These are phyloP conservation scores for Kingdonia uniflora DNA, from an alignment of 164 flowering plant species.

Conservation along the genomic window DNA sequence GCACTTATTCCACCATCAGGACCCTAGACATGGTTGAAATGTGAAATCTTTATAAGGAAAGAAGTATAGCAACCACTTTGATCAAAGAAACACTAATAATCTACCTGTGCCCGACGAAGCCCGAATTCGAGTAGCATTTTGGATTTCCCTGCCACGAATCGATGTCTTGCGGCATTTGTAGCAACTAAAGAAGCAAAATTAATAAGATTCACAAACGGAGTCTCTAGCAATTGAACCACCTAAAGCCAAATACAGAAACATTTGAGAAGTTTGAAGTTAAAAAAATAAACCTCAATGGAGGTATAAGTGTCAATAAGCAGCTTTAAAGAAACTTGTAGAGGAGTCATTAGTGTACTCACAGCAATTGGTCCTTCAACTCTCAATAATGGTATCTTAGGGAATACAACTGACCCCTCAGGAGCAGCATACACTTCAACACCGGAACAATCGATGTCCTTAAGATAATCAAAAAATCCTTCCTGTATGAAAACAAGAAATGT, in stretches of 20 bases:
- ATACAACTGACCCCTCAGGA: conserved; percentile 89
- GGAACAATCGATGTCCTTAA: conserved; percentile 78
- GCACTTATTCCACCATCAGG: conserved; percentile 98
- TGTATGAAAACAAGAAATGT: conserved; percentile 13
- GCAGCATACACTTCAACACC: conserved; percentile 84
- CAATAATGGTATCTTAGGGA: conserved; percentile 86
- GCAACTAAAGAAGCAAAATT: conserved; percentile 93
- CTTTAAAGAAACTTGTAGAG: conserved; percentile 2
- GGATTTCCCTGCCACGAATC: conserved; percentile 90
- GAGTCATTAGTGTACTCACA: conserved; percentile 39
- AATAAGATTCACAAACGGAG: conserved; percentile 79
- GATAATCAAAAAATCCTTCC: conserved; percentile 86
- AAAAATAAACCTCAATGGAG: too few species aligned
- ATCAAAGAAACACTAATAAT: conserved; percentile 2
- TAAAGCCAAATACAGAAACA: conserved; percentile 14
- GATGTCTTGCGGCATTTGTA: conserved; percentile 98
- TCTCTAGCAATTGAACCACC: conserved; percentile 93
- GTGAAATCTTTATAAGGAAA: conserved; percentile 2
- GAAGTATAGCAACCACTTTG: conserved; percentile 5
- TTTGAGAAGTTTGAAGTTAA: not conserved
- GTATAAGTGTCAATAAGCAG: not conserved
- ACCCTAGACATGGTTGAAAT: conserved; percentile 44
- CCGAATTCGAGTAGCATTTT: conserved; percentile 92
- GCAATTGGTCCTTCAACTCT: conserved; percentile 92
- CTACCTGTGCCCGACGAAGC: conserved; percentile 91